Evolutionary conservation across 495 filamentous ascomycete genomes (phyloP).

Genomic region (Hypoxylon perforatum): DNA sequence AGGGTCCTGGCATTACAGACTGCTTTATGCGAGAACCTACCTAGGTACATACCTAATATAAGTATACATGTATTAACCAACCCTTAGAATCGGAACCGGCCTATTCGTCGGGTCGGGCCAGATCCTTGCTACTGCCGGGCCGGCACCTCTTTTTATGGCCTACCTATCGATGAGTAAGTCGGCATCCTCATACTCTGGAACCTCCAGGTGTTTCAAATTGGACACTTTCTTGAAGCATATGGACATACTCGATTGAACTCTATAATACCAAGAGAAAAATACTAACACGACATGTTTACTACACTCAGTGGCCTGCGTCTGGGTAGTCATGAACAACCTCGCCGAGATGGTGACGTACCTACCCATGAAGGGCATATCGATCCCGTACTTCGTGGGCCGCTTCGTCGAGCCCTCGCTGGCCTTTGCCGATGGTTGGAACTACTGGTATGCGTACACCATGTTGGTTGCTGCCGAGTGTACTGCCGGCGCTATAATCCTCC

Average conservation of each 20-base stretch:
- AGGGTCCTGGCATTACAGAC: too few relatives aligned
- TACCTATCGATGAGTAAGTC: slow-evolving; percentile 60
- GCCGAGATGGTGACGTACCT: slow-evolving; percentile 71
- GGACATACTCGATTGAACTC: too few relatives aligned
- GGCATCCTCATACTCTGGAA: too few relatives aligned
- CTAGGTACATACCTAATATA: slow-evolving; percentile 5
- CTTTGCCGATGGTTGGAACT: slow-evolving; percentile 86
- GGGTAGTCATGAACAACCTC: slow-evolving; percentile 59
- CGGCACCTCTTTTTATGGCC: slow-evolving; percentile 62
- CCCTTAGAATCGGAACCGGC: slow-evolving; percentile 70
- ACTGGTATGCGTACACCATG: slow-evolving; percentile 63
- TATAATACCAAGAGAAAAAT: too few relatives aligned
- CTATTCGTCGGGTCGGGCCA: slow-evolving; percentile 65
- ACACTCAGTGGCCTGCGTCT: slow-evolving; percentile 51
- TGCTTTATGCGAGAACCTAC: too few relatives aligned
- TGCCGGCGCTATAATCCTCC: slow-evolving; percentile 63
- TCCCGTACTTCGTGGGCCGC: slow-evolving; percentile 75
- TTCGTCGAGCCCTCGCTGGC: slow-evolving; percentile 80
- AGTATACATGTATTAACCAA: slow-evolving; percentile 9
- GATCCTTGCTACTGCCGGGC: slow-evolving; percentile 59
- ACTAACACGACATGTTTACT: too few relatives aligned
- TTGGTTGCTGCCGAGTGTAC: slow-evolving; percentile 61
- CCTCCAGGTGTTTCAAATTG: too few relatives aligned
- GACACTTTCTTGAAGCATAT: too few relatives aligned
- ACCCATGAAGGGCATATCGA: slow-evolving; percentile 65